Conservation (phyloP, 2,329 filamentous ascomycete genomes). For the Trichophyton schoenleinii region DNA sequence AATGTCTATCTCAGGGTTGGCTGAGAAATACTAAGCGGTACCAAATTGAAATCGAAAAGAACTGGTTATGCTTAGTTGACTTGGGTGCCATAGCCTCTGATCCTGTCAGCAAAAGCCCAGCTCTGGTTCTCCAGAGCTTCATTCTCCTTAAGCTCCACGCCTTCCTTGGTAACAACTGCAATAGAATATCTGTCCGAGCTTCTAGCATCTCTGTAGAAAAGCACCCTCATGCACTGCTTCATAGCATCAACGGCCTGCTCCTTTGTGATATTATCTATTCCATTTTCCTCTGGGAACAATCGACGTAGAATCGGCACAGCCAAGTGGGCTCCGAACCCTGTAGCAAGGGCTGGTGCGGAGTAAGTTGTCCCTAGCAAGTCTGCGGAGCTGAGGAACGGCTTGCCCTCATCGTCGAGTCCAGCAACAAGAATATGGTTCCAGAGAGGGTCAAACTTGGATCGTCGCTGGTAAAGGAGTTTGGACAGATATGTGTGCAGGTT, state of each 20-base stretch:
- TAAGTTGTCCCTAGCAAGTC: slow-evolving; percentile 92
- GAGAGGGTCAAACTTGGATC: slow-evolving; percentile 88
- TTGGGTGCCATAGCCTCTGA: slow-evolving; percentile 91
- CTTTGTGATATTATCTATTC: slow-evolving; percentile 56
- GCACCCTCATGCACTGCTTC: slow-evolving; percentile 93
- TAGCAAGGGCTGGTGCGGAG: slow-evolving; percentile 74
- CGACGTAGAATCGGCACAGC: slow-evolving; percentile 83
- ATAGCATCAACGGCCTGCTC: slow-evolving; percentile 71
- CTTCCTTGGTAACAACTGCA: slow-evolving; percentile 76
- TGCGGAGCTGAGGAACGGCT: slow-evolving; percentile 81
- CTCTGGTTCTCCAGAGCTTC: slow-evolving; percentile 90
- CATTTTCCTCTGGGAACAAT: slow-evolving; percentile 70
- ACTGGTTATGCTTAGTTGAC: slow-evolving; percentile 28
- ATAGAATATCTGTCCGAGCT: slow-evolving; percentile 86
- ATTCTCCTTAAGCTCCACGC: slow-evolving; percentile 70
- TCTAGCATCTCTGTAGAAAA: slow-evolving; percentile 93
- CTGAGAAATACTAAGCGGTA: background rate
- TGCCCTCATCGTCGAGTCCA: slow-evolving; percentile 64
- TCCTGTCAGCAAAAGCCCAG: slow-evolving; percentile 94
- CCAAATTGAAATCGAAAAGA: background rate
- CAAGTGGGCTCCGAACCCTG: slow-evolving; percentile 84
- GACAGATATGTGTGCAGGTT: slow-evolving; percentile 94
- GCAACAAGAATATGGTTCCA: slow-evolving; percentile 94
- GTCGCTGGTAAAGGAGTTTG: slow-evolving; percentile 91
- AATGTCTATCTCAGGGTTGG: background rate